Evolutionary conservation across 1,284 basidiomycete genomes (phyloP).

Genomic region (Irpex sp.): DNA sequence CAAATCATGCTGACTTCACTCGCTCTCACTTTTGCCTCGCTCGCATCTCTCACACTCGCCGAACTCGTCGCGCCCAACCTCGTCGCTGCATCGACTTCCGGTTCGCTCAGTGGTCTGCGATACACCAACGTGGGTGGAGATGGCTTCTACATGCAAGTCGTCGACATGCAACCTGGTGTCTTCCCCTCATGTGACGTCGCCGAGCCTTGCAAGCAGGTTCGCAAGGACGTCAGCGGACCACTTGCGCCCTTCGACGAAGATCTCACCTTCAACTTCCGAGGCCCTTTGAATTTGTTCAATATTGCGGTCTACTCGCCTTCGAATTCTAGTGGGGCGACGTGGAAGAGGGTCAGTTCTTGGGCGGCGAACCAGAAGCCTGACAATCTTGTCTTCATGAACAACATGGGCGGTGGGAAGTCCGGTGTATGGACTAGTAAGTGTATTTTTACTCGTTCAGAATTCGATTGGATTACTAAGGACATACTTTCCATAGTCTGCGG

Average conservation of each 20-base stretch:
- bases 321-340: conserved; percentile 18
- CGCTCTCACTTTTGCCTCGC: conserved; percentile 10
- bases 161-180: conserved; percentile 24
- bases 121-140: conserved; percentile 28
- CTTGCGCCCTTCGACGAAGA: conserved; percentile 32
- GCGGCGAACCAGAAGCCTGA: conserved; percentile 16
- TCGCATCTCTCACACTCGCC: conserved; percentile 8
- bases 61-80: conserved; percentile 13
- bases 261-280: conserved; percentile 28
- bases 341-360: conserved; percentile 25
- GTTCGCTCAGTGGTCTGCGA: conserved; percentile 25
- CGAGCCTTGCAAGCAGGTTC: conserved; percentile 22
- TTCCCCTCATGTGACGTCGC: conserved; percentile 25
- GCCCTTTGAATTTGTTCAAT: conserved; percentile 27
- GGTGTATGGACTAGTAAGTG: conserved; percentile 26
- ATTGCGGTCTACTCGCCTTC: conserved; percentile 29
- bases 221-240: conserved; percentile 23
- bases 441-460: background rate
- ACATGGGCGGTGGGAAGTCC: conserved; percentile 25
- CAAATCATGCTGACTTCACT: conserved; percentile 5
- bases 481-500: conserved; percentile 16
- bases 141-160: conserved; percentile 28
- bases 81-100: conserved; percentile 19
- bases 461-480: conserved; percentile 1
- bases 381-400: conserved; percentile 32